Evolutionary conservation across 495 filamentous ascomycete species (phyloP).

Genomic region (Durotheca rogersii): DNA sequence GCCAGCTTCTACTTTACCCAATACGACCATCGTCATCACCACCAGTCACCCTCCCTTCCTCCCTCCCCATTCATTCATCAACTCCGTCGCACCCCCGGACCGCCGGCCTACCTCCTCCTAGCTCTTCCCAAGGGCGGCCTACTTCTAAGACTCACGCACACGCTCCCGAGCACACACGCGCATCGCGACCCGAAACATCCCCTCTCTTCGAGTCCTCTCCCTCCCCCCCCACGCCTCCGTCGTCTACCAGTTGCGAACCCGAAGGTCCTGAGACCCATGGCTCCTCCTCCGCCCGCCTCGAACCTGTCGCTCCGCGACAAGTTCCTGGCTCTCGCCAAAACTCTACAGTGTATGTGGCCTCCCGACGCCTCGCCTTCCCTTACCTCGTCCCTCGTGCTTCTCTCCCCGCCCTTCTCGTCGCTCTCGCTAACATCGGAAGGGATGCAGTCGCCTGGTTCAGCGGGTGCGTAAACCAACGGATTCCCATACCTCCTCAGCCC

Average conservation of each 20-base stretch:
- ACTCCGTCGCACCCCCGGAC: not conserved
- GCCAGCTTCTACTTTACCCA: slow-evolving; percentile 18
- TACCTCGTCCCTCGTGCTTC: no score
- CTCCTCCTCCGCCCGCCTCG: slow-evolving; percentile 75
- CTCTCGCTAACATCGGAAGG: slow-evolving; percentile 31
- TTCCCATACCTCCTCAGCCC: slow-evolving; percentile 6
- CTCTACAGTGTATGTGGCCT: slow-evolving; percentile 74
- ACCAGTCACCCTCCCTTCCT: no score
- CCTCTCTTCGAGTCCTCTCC: slow-evolving; percentile 2
- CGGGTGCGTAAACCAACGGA: slow-evolving; percentile 62
- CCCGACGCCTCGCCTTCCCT: slow-evolving; percentile 36
- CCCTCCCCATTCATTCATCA: no score
- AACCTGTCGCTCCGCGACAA: slow-evolving; percentile 71
- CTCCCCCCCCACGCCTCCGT: slow-evolving; percentile 5
- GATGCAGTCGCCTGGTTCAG: slow-evolving; percentile 73
- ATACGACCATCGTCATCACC: slow-evolving; percentile 23
- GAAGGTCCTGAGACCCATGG: slow-evolving; percentile 57
- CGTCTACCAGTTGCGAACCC: not conserved
- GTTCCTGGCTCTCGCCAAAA: slow-evolving; percentile 74
- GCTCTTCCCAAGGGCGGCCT: no score
- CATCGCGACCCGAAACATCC: no score
- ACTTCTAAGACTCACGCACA: no score
- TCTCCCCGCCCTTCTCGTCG: slow-evolving; percentile 16
- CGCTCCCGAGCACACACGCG: not conserved
- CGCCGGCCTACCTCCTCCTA: slow-evolving; percentile 1